Evolutionary conservation across 78 protist species (phyloP).

Genomic region (Tieghemostelium lacteum): DNA sequence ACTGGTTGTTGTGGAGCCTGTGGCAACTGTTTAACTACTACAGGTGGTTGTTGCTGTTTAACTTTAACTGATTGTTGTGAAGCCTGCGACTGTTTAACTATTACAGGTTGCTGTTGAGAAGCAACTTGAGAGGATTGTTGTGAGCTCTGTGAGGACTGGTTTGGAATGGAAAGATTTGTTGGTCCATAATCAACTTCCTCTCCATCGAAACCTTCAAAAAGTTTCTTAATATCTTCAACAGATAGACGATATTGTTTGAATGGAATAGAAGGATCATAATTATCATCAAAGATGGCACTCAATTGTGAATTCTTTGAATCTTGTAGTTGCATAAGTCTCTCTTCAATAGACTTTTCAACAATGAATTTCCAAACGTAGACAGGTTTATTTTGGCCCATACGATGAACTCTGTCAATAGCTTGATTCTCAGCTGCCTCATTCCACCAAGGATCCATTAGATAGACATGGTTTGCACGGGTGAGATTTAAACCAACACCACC

Average conservation of each 20-base stretch:
- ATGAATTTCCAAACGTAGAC: slow-evolving; percentile 81
- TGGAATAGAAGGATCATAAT: slow-evolving; percentile 34
- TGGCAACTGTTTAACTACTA: too few relatives aligned
- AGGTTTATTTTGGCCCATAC: slow-evolving; percentile 85
- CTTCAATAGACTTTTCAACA: slow-evolving; percentile 84
- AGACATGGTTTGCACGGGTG: slow-evolving; percentile 84
- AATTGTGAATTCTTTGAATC: slow-evolving; percentile 73
- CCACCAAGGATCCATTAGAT: slow-evolving; percentile 78
- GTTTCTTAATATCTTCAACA: slow-evolving; percentile 38
- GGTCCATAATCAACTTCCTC: not conserved
- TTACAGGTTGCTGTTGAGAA: not conserved
- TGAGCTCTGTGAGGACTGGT: not conserved
- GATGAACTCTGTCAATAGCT: slow-evolving; percentile 83
- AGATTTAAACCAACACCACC: slow-evolving; percentile 93
- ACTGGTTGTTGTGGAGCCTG: not conserved
- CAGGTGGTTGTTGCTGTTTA: not conserved
- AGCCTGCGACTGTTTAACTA: not conserved
- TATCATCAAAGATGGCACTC: slow-evolving; percentile 22
- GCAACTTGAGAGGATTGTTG: not conserved
- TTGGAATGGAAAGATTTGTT: not conserved
- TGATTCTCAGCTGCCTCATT: not conserved
- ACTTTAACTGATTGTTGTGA: not conserved
- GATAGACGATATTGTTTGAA: slow-evolving; percentile 4
- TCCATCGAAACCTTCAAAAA: slow-evolving; percentile 21
- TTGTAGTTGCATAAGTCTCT: slow-evolving; percentile 85